Conservation (phyloP, 176 grass and related monocot species). For the Oryza glumipatula region DNA sequence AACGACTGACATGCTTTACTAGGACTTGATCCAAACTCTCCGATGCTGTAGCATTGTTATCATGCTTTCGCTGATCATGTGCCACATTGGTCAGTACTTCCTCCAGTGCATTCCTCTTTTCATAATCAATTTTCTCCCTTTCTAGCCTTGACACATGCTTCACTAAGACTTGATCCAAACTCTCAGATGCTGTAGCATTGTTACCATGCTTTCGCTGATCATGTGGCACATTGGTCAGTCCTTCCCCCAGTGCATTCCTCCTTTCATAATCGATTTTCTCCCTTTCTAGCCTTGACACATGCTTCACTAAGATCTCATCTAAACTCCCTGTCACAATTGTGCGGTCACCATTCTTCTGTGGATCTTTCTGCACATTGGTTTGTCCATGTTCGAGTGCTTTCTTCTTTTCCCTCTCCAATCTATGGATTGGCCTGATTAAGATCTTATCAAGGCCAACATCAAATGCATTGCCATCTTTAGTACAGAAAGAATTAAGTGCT, state of each 20-base stretch:
- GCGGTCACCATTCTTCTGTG: slow-evolving; percentile 27
- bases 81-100: slow-evolving; percentile 32
- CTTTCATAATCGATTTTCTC: slow-evolving; percentile 63
- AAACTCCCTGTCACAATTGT: slow-evolving; percentile 26
- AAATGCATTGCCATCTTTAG: slow-evolving; percentile 33
- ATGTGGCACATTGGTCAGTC: slow-evolving; percentile 17
- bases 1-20: slow-evolving; percentile 55
- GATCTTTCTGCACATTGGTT: slow-evolving; percentile 37
- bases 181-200: slow-evolving; percentile 17
- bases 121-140: slow-evolving; percentile 65
- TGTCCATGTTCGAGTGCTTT: slow-evolving; percentile 34
- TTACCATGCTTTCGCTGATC: slow-evolving; percentile 28
- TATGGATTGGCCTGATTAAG: slow-evolving; percentile 53
- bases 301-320: slow-evolving; percentile 64
- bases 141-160: slow-evolving; percentile 74
- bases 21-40: slow-evolving; percentile 68
- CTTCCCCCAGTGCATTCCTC: slow-evolving; percentile 38
- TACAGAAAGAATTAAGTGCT: slow-evolving; percentile 55
- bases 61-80: slow-evolving; percentile 29
- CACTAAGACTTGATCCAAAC: slow-evolving; percentile 69
- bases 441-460: slow-evolving; percentile 59
- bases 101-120: slow-evolving; percentile 37
- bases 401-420: slow-evolving; percentile 65
- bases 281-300: slow-evolving; percentile 71
- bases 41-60: background rate